Percentiles rank a stretch among this genome's conserved stretches.
Evolutionary conservation across 1,284 basidiomycete genomes (phyloP).

Genomic region (Phellopilus nigrolimitatus): DNA sequence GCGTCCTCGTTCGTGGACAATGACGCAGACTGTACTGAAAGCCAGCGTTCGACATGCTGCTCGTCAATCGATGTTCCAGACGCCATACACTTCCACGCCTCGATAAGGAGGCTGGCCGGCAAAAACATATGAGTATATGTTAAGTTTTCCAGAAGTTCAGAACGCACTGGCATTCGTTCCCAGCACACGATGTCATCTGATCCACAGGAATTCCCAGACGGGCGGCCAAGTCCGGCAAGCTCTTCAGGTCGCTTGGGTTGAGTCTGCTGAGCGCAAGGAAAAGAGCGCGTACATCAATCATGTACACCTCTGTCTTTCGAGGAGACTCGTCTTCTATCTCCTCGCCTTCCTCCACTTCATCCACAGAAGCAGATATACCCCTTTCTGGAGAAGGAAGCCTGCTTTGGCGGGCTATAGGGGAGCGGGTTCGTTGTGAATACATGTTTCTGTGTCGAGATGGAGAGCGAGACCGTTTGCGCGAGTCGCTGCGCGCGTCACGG

Average conservation of each 20-base stretch:
- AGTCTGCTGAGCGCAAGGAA: slow-evolving; percentile 26
- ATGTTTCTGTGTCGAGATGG: not conserved
- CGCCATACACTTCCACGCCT: slow-evolving; percentile 16
- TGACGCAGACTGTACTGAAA: not conserved
- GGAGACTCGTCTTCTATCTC: slow-evolving; percentile 3
- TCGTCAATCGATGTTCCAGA: slow-evolving; percentile 18
- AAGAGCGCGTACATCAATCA: slow-evolving; percentile 31
- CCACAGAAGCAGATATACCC: too few species aligned
- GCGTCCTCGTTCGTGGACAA: not conserved
- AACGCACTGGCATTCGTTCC: slow-evolving; percentile 34
- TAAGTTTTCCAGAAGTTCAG: not conserved
- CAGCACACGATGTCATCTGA: slow-evolving; percentile 29
- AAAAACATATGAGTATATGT: not conserved
- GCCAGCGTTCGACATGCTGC: slow-evolving; percentile 7
- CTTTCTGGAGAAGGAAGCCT: not conserved
- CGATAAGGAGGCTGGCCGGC: slow-evolving; percentile 17
- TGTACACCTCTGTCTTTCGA: slow-evolving; percentile 20
- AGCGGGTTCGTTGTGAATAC: not conserved
- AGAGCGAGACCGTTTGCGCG: slow-evolving; percentile 11
- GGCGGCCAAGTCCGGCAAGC: slow-evolving; percentile 17
- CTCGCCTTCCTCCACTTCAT: slow-evolving; percentile 3
- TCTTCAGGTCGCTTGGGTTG: slow-evolving; percentile 21
- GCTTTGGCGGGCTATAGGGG: not conserved
- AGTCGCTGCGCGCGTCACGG: not conserved
- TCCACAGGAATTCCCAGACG: slow-evolving; percentile 20